phyloP scores from a whole-genome alignment of 495 filamentous ascomycete species.

The Cercophora scortea region DNA sequence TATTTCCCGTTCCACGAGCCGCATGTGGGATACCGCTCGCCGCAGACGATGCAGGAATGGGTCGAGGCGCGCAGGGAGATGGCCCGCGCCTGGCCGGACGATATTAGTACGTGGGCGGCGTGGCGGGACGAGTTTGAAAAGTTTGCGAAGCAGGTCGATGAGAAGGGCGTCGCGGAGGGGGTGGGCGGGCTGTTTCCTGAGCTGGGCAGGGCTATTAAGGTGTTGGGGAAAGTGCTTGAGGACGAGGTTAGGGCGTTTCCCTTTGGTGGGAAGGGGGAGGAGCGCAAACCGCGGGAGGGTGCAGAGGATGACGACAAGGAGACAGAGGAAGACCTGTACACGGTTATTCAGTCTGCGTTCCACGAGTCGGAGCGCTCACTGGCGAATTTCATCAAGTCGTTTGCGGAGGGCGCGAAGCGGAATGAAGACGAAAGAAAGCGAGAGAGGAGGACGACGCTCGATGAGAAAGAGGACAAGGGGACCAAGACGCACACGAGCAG shows the following conservation, averaged over 20 bases:
- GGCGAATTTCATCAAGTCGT: conserved; percentile 8
- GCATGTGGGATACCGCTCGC: conserved; percentile 2
- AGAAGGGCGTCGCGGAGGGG: not conserved
- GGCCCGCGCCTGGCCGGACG: not conserved
- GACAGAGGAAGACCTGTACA: conserved; percentile 10
- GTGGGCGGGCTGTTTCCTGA: not conserved
- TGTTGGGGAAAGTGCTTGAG: not conserved
- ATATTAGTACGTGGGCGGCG: too few relatives aligned
- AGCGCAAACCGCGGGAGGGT: not conserved
- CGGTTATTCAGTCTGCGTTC: conserved; percentile 8
- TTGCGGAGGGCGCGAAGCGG: conserved; percentile 3
- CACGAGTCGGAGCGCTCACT: conserved; percentile 15
- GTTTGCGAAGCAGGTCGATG: not conserved
- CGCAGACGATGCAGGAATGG: conserved; percentile 16
- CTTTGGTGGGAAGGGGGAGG: not conserved
- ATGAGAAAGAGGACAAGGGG: conserved; percentile 1
- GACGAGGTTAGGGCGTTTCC: not conserved
- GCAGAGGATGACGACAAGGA: not conserved
- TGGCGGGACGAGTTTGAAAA: not conserved
- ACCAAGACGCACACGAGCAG: conserved; percentile 7
- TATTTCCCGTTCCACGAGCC: conserved; percentile 7
- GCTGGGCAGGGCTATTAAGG: not conserved
- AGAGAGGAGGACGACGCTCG: too few relatives aligned
- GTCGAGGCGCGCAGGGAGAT: conserved; percentile 3
- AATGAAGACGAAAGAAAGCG: not conserved